Conservation (phyloP, 2,329 filamentous ascomycete species). For the Sphaerostilbella broomeana region DNA sequence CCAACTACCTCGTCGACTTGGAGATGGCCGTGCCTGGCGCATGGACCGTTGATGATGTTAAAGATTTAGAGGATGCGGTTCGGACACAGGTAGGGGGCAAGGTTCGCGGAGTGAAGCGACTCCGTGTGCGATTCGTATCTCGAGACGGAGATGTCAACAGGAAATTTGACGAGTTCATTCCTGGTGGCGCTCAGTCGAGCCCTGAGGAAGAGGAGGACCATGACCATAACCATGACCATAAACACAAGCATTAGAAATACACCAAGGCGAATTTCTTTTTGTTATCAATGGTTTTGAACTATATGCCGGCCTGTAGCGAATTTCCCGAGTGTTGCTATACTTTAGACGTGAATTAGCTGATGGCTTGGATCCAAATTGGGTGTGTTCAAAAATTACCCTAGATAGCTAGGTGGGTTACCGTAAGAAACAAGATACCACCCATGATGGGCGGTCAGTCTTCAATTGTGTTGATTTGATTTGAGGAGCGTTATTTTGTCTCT, state of each 20-base stretch:
- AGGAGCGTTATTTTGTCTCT: too few species aligned
- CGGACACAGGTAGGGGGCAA: conserved; percentile 66
- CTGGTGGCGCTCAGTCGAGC: conserved; percentile 57
- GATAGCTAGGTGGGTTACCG: too few species aligned
- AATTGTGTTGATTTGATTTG: too few species aligned
- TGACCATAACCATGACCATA: conserved; percentile 26
- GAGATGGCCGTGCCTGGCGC: conserved; percentile 72
- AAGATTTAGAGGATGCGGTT: conserved; percentile 65
- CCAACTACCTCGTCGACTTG: conserved; percentile 90
- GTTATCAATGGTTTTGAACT: neutral
- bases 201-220: conserved; percentile 36
- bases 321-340: neutral
- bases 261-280: neutral
- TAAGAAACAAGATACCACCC: too few species aligned
- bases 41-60: conserved; percentile 68
- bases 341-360: too few species aligned
- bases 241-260: conserved; percentile 26
- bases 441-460: too few species aligned
- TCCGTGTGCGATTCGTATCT: conserved; percentile 78
- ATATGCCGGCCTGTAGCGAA: neutral
- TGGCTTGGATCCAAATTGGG: too few species aligned
- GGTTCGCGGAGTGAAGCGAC: conserved; percentile 75
- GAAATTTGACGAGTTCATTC: conserved; percentile 72
- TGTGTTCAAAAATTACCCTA: too few species aligned
- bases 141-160: conserved; percentile 53